Evolutionary conservation across 2,329 filamentous ascomycete genomes (phyloP).

Genomic region (Chaetothyriales sp.): DNA sequence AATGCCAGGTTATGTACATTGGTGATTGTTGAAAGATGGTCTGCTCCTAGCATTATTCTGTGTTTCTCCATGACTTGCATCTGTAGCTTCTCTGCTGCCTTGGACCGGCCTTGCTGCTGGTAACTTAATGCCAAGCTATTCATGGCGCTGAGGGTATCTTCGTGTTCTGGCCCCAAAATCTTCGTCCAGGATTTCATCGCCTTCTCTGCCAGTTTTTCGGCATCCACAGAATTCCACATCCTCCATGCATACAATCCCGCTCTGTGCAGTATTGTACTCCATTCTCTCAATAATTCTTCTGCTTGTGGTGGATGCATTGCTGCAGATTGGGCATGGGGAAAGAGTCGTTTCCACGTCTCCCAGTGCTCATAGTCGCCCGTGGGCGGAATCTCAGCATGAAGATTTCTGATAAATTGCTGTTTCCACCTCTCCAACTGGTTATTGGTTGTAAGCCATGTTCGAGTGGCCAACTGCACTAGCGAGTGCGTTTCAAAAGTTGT

Average conservation of each 20-base stretch:
- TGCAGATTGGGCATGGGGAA: constrained; percentile 19
- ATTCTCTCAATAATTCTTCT: no score
- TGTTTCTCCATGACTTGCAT: constrained; percentile 1
- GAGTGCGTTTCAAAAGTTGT: constrained; percentile 18
- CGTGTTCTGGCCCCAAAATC: constrained; percentile 2
- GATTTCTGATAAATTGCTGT: constrained; percentile 10
- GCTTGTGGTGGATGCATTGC: no score
- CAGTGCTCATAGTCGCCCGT: constrained; percentile 8
- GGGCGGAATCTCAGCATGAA: constrained; percentile 18
- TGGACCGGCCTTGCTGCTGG: constrained; percentile 1
- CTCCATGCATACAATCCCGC: neutral
- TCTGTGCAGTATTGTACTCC: no score
- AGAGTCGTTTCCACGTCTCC: constrained; percentile 18
- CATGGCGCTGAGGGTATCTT: constrained; percentile 12
- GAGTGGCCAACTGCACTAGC: constrained; percentile 23
- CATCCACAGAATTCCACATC: constrained; percentile 7
- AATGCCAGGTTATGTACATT: constrained; percentile 13
- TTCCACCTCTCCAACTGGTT: constrained; percentile 10
- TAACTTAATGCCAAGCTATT: constrained; percentile 11
- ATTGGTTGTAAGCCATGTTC: constrained; percentile 21
- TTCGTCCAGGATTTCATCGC: neutral
- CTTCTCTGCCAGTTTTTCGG: neutral
- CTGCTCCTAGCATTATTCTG: constrained; percentile 4
- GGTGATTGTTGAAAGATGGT: constrained; percentile 12
- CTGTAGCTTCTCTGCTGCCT: constrained; percentile 7